Evolutionary conservation across 352 stramenopile species (phyloP).

Genomic region (Phytophthora multivora): DNA sequence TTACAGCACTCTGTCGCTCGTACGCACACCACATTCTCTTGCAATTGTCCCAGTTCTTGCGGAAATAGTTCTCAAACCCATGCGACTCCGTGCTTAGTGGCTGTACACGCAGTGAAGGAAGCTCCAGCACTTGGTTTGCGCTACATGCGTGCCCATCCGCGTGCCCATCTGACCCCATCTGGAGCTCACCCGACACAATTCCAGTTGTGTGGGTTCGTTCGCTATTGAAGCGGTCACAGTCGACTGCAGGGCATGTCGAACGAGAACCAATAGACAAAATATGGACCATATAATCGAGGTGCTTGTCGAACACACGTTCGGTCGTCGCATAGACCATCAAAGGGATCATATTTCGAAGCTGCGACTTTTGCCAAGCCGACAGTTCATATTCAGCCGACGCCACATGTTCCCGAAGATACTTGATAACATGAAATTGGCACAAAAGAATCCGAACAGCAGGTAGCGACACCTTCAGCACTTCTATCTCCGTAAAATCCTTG

Average conservation of each 20-base stretch:
- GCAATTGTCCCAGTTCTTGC: background rate
- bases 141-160: background rate
- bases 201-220: too few relatives aligned
- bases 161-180: background rate
- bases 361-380: background rate
- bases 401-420: slow-evolving; percentile 26
- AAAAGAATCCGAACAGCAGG: slow-evolving; percentile 19
- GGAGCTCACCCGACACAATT: too few relatives aligned
- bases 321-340: background rate
- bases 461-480: slow-evolving; percentile 12
- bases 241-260: too few relatives aligned
- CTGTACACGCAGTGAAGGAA: too few relatives aligned
- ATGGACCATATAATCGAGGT: background rate
- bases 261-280: background rate
- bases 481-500: slow-evolving; percentile 24
- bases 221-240: too few relatives aligned
- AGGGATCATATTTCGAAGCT: background rate
- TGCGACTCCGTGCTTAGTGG: background rate
- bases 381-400: slow-evolving; percentile 14
- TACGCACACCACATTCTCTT: background rate
- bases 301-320: background rate
- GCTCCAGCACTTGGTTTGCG: too few relatives aligned
- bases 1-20: background rate
- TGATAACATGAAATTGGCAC: slow-evolving; percentile 42
- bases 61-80: background rate